Conservation (phyloP, 179 eudicot species). For the Kewa caespitosa region DNA sequence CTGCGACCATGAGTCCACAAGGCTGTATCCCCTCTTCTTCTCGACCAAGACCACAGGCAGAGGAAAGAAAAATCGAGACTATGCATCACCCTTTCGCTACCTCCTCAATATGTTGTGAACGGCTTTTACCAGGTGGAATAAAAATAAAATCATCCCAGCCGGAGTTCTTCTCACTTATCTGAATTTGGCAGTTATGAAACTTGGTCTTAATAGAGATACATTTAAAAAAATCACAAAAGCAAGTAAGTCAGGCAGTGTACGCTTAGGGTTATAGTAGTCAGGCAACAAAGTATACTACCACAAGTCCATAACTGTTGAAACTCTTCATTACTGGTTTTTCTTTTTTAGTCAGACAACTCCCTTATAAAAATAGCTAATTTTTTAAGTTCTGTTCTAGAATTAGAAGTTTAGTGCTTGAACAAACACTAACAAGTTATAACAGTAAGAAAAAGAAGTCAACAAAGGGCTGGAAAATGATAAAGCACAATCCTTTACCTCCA, state of each 20-base stretch:
- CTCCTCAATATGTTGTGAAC: slow-evolving; percentile 81
- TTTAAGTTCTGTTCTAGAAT: no score
- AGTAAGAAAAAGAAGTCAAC: background rate
- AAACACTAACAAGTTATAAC: background rate
- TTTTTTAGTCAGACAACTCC: no score
- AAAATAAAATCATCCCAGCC: slow-evolving; percentile 96
- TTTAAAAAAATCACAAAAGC: background rate
- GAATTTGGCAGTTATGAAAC: slow-evolving; percentile 20
- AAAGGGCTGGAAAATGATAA: background rate
- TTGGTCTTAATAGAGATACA: no score
- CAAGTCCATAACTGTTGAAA: background rate
- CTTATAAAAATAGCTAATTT: no score
- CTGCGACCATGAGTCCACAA: background rate
- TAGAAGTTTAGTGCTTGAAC: no score
- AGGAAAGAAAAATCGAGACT: background rate
- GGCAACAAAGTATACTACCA: background rate
- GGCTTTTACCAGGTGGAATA: slow-evolving; percentile 96
- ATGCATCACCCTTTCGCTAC: slow-evolving; percentile 55
- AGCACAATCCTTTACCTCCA: slow-evolving; percentile 67
- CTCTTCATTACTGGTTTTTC: background rate
- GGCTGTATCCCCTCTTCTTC: slow-evolving; percentile 2
- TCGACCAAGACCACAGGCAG: background rate
- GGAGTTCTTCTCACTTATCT: slow-evolving; percentile 73
- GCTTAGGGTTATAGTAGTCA: background rate
- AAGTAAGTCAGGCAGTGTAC: background rate